Percentiles rank a stretch among this genome's conserved stretches.
phyloP scores from a whole-genome alignment of 2,329 filamentous ascomycete species.

The Ceratocystiopsis brevicomis region DNA sequence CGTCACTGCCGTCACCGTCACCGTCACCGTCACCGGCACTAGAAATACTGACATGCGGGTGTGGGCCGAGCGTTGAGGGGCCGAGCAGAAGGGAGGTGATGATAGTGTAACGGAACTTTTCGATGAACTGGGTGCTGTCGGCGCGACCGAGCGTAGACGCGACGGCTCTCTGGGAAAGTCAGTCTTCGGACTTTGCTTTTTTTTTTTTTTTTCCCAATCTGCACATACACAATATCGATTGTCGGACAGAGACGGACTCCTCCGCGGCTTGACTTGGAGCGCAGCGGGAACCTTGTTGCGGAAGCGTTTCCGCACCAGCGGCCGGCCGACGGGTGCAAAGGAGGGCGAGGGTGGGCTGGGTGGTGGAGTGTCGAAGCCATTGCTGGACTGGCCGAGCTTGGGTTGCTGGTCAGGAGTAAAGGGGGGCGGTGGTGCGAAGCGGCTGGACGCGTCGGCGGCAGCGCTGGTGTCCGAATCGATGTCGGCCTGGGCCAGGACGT shows the following conservation, averaged over 20 bases:
- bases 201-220: too few relatives aligned
- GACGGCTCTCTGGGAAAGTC: slow-evolving; percentile 38
- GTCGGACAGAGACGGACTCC: slow-evolving; percentile 22
- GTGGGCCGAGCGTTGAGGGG: slow-evolving; percentile 33
- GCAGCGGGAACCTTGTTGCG: slow-evolving; percentile 27
- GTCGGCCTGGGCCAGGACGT: slow-evolving; percentile 9
- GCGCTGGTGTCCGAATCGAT: not conserved
- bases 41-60: slow-evolving; percentile 9
- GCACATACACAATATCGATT: slow-evolving; percentile 31
- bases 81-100: slow-evolving; percentile 79
- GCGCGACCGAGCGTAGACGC: slow-evolving; percentile 54
- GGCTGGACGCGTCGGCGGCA: slow-evolving; percentile 10
- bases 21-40: not conserved
- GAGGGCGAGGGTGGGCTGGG: slow-evolving; percentile 25
- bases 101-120: slow-evolving; percentile 84
- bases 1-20: not conserved
- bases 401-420: slow-evolving; percentile 4
- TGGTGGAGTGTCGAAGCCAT: slow-evolving; percentile 22
- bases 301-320: slow-evolving; percentile 33
- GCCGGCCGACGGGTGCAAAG: slow-evolving; percentile 38
- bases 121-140: slow-evolving; percentile 71
- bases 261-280: slow-evolving; percentile 23
- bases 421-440: not conserved
- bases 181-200: not conserved
- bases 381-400: slow-evolving; percentile 1